Conservation (phyloP, 805 yeast species). For the Diddensiella caesifluorescens region DNA sequence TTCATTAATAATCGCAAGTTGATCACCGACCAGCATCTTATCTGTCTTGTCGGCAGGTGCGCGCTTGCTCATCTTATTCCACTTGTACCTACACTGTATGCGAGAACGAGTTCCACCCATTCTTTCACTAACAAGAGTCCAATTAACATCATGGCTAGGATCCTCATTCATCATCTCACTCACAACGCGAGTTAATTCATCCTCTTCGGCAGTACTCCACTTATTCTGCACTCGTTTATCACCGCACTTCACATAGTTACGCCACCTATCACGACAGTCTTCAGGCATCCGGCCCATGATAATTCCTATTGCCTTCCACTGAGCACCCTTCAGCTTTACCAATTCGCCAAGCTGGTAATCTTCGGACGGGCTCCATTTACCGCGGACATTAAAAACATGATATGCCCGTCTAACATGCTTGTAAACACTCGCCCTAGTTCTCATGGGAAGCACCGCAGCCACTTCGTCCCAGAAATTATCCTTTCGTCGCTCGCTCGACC, state of each 20-base stretch:
- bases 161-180: slow-evolving; percentile 42
- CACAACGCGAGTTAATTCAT: slow-evolving; percentile 50
- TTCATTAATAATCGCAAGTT: slow-evolving; percentile 45
- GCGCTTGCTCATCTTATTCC: slow-evolving; percentile 74
- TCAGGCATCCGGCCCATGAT: slow-evolving; percentile 91
- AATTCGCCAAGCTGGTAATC: slow-evolving; percentile 61
- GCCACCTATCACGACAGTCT: slow-evolving; percentile 94
- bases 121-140: slow-evolving; percentile 86
- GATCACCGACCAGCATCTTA: slow-evolving; percentile 43
- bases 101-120: slow-evolving; percentile 88
- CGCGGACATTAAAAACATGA: slow-evolving; percentile 81
- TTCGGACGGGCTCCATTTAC: slow-evolving; percentile 84
- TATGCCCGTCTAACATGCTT: slow-evolving; percentile 89
- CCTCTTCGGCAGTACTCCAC: slow-evolving; percentile 77
- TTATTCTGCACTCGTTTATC: slow-evolving; percentile 64
- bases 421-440: slow-evolving; percentile 85
- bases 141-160: slow-evolving; percentile 50
- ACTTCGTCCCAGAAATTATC: slow-evolving; percentile 88
- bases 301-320: slow-evolving; percentile 83
- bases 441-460: slow-evolving; percentile 70
- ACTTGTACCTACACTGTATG: slow-evolving; percentile 92
- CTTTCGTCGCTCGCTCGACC: slow-evolving; percentile 80
- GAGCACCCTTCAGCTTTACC: slow-evolving; percentile 65
- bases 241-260: slow-evolving; percentile 93
- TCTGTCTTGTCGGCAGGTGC: slow-evolving; percentile 45